Evolutionary conservation across 345 rosid species (phyloP), one percentile per base, ranked within the genome.

Genomic region (Brassica juncea): DNA sequence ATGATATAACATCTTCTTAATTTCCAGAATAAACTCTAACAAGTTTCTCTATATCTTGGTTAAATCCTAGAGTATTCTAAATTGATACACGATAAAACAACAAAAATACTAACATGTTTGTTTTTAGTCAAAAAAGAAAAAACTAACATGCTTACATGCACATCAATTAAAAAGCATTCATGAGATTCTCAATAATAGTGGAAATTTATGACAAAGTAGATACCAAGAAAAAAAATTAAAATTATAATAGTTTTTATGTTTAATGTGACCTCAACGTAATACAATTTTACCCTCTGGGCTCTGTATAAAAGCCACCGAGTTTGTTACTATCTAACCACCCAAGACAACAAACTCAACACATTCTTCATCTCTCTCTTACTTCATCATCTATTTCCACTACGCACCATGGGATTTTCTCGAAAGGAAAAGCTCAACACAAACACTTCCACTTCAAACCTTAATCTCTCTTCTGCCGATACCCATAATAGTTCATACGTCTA

Each of bases 401-500:
- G 2, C 32, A 28, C 37, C 35, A 72, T 73, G 82, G 77, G 66
- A 4, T 15, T 59, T 44, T 60, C 69, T 59, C 63, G 30, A 23
- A 72, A 73, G 49, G 73, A 30, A 42, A 76, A 68, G 34, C 74
- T 59, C 68, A 68, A 10, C 61, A 57, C 61, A 28, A 65, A 71
- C 77, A 71, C 37, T 39, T 57, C 77, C 72, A 71, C 55, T n/a
- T 57, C 68, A 79, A 44, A 73, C 42, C 52, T 72, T 66, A 66
- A 58, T 37, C 42, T 44, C 5, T 68, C 74, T 73, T 47, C 65
- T 73, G 57, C 49, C 32, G 49, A 34, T 9, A 59, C 34, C 44
- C 74, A 68, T 32, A 67, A 10, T 15, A 66, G 54, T 49, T 61
- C 61, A 49, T 79, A 79, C 70, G 35, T 79, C 78, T 79, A 79